Base-by-base conservation (phyloP, 1,284 basidiomycete species). In the Cryptococcus neoformans region DNA sequence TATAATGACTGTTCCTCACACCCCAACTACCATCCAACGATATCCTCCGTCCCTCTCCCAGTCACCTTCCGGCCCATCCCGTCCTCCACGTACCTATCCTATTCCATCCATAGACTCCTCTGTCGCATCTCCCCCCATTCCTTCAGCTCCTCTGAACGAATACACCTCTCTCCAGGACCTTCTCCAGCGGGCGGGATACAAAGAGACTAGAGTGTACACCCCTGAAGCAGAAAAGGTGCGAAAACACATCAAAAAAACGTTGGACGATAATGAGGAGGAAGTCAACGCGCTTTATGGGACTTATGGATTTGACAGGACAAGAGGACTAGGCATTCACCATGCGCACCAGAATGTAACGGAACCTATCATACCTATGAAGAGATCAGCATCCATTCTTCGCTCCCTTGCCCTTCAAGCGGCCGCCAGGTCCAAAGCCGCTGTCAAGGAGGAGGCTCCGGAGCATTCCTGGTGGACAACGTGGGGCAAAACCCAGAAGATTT, bases 121-220 rank as follows among this genome's bases (percentile, higher is more conserved):
- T 9, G 53, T 60, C 41, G 56, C 46, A 9, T 57, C 60, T 9
- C 54, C 58, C 0, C 60, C 62, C n/a, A 51, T 48, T 4, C 34
- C 56, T 11, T 54, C 51, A 9, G 47, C 48, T 10, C 55, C 58
- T 4, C 17, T 59, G 3, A 51, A 64, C 42, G 62, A 85, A 10
- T 90, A 89, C 64, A 88, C 90, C 60, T 82, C 85, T 4, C 81
- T 93, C 35, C 90, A 91, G 65, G 88, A 92, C 74, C 81, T 93
- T 14, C 80, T 93, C 21, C 81, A 84, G 53, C 87, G 91, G 70
- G 89, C 89, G 0, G 90, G 90, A 3, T 92, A 92, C 81, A 91
- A 90, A 73, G 90, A 92, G 72, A 92, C 90, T 0, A 82, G 90
- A 37, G 82, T 93, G 14, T 89, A 89, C 66, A 91, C 91, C 0